Base-by-base conservation (phyloP, 116 monocot genomes). In the Posidonia oceanica region DNA sequence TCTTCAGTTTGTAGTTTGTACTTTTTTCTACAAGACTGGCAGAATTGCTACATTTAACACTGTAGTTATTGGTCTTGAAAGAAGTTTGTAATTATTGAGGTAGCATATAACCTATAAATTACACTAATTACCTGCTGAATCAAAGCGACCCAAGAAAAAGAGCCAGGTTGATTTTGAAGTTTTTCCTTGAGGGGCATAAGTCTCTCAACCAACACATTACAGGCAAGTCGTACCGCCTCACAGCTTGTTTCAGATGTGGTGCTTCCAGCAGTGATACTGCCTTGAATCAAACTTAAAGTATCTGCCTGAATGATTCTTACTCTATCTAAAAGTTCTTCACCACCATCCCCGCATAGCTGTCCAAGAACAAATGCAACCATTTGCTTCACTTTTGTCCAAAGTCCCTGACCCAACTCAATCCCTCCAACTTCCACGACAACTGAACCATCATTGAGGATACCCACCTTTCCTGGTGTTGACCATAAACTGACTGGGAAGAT, bases 351-450 rank as follows among this genome's bases (percentile, higher is more conserved):
- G 71, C 79, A 89, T 39, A 94, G 67, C 63, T 82, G 68, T 41
- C 85, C 87, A 59, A 94, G 86, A 76, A 74, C 59, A 79, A 82
- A 94, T 39, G 94, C 90, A 23, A 80, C 73, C 85, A 88, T 88
- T 71, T 94, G 94, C 78, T 76, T 85, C 65, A 90, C 94, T 76
- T 94, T 94, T 48, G 94, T 94, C 94, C 94, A 94, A 3, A 94
- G 71, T 29, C 94, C 94, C 52, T 94, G 94, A 39, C 94, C 94
- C 53, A 94, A 40, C 59, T 94, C 90, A 66, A 90, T 79, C 14
- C 94, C 94, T 72, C 94, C 94, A 76, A 94, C 90, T 77, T 94
- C 88, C 36, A 94, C 88, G 68, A 84, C 69, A 54, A 94, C 66
- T 1, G 94, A 94, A 10, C 83, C 87, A 79, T 94, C 90, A 71